phyloP scores from a whole-genome alignment of 805 yeast species.

The Teunomyces tritomae region DNA sequence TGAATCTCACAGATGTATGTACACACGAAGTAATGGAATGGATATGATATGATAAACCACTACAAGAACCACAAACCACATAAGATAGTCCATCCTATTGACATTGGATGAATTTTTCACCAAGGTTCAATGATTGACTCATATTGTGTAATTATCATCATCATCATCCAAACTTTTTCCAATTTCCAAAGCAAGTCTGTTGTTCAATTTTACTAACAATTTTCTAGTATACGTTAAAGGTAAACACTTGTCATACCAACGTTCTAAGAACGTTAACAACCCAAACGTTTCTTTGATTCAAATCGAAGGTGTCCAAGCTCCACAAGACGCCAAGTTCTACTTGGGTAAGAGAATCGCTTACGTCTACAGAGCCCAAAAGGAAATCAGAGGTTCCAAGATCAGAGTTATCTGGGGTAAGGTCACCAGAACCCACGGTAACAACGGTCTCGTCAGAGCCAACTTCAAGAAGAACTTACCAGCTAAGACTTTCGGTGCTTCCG shows the following conservation, averaged over 20 bases:
- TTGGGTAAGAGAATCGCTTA: slow-evolving; percentile 99
- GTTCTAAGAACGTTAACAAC: slow-evolving; percentile 97
- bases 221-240: slow-evolving; percentile 96
- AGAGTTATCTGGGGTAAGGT: slow-evolving; percentile 99
- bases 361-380: slow-evolving; percentile 98
- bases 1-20: slow-evolving; percentile 98
- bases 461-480: slow-evolving; percentile 99
- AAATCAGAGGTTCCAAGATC: slow-evolving; percentile 97
- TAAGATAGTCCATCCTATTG: too few relatives aligned
- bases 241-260: slow-evolving; percentile 99
- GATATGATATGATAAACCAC: too few relatives aligned
- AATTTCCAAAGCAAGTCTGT: background rate
- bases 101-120: too few relatives aligned
- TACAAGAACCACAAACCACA: too few relatives aligned
- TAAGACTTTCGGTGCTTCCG: slow-evolving; percentile 99
- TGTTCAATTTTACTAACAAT: slow-evolving; percentile 30
- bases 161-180: background rate
- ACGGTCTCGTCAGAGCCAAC: slow-evolving; percentile 97
- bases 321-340: slow-evolving; percentile 98
- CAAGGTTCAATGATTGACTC: background rate
- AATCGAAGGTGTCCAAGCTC: slow-evolving; percentile 90
- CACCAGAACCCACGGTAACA: slow-evolving; percentile 98
- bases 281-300: slow-evolving; percentile 96
- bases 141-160: background rate
- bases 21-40: slow-evolving; percentile 7